Base-by-base conservation (phyloP, 352 stramenopile genomes). In the Globisporangium viniferum region DNA sequence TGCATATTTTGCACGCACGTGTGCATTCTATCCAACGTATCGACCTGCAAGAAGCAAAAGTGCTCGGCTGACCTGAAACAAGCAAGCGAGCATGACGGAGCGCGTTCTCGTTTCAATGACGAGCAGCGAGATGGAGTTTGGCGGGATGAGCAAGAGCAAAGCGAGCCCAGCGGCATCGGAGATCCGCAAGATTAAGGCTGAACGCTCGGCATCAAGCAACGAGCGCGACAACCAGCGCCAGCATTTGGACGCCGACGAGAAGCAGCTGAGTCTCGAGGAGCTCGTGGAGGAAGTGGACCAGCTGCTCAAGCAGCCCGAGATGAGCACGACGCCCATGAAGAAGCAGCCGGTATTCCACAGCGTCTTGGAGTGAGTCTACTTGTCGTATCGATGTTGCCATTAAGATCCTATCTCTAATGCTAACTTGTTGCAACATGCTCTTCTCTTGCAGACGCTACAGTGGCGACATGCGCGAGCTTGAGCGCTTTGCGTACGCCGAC, bases 401-500 rank as follows among this genome's bases (percentile, higher is more conserved):
- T 48, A 0, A 22, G 18, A 7, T n/a, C 56, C 33, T 46, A 2
- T 55, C 15, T 2, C 5, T 31, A 29, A 64, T 68, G 36, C 31
- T 51, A 59, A n/a, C 51, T 49, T 14, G 22, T 27, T 10, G 22
- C 10, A 39, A 12, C 6, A 22, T 46, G 41, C 44, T 53, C 2
- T 62, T 59, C 2, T 62, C 54, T 2, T 22, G 3, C 48, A 85
- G 75, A 62, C 71, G 66, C 14, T 86, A 84, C 59, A 73, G 70
- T 36, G 77, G 69, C 35, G 73, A 78, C 68, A 79, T 80, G 79
- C 71, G 74, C 54, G 79, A 87, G 20, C 71, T 87, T 44, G 68
- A 82, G 60, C 74, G 79, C 36, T 98, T 93, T 71, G 80, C 84
- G 48, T 79, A 86, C 51, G 82, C 84, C 33, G 86, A 97, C 60